Base-by-base conservation (phyloP, 176 grass and related monocot species). In the Bonia amplexicaulis region DNA sequence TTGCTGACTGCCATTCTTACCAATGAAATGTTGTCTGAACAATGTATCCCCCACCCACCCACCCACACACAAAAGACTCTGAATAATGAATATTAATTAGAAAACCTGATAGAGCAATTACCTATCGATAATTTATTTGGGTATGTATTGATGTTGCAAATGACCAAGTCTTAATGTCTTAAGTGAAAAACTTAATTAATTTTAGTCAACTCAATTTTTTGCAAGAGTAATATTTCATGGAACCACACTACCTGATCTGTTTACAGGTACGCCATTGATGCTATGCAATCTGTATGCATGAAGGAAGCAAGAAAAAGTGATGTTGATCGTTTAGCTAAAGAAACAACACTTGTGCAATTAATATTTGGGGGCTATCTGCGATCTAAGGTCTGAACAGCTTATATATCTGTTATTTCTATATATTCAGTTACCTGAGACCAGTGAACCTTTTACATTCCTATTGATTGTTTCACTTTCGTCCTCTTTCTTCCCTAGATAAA, bases 361-460 rank as follows among this genome's bases (percentile, higher is more conserved):
- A 99, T 83, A 81, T 99, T 99, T 88, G 97, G 97, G 48, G 97
- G 97, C 55, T 99, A 99, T 81, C 78, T 99, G 72, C 90, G 88
- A 74, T 99, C 97, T 61, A 99, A 94, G 93, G 97, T 96, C 84
- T 26, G 22, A 51, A 63, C 71, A 44, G 46, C 48, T 81, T 85
- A 58, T 33, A 80, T 25, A 45, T 71, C 46, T 71, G 15, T 57
- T 37, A 57, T 78, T 82, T 47, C 65, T 86, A 48, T 87, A 46
- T 44, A 88, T 71, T 67, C 17, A 27, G 25, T 78, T 67, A 76
- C 7, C 61, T 53, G 42, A 68, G 66, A 53, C 12, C 41, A 70
- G 29, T 14, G 76, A 67, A 42, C 73, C 19, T n/a, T 68, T 48
- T 63, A 2, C 41, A 25, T 57, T 33, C 44, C 7, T 74, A 80